phyloP scores from a whole-genome alignment of 495 filamentous ascomycete species.

The Staphylotrichum tortipilum region DNA sequence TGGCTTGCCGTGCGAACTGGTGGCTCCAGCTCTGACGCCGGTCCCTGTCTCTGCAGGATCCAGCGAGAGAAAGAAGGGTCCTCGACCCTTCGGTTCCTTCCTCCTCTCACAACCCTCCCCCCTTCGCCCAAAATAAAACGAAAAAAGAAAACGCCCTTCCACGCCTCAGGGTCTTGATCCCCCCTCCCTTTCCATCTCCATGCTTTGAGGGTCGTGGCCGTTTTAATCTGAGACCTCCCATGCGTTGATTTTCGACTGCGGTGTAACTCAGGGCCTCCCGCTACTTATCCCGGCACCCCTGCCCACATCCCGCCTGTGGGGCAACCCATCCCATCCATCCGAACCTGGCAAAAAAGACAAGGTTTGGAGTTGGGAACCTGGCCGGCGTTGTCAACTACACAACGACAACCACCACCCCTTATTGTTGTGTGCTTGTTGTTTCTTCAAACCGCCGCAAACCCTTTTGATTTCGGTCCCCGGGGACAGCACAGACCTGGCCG shows the following conservation, averaged over 20 bases:
- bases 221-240: slow-evolving; percentile 8
- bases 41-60: too few relatives aligned
- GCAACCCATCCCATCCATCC: slow-evolving; percentile 5
- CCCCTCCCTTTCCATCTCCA: neutral
- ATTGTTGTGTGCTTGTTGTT: too few relatives aligned
- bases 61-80: too few relatives aligned
- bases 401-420: too few relatives aligned
- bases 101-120: too few relatives aligned
- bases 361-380: too few relatives aligned
- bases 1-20: slow-evolving; percentile 1
- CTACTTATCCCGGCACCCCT: slow-evolving; percentile 10
- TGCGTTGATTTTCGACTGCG: slow-evolving; percentile 16
- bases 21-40: neutral
- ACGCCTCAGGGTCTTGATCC: neutral
- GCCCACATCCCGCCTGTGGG: slow-evolving; percentile 5
- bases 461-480: too few relatives aligned
- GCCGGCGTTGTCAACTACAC: neutral
- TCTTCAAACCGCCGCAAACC: too few relatives aligned
- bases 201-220: neutral
- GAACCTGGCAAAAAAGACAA: too few relatives aligned
- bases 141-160: neutral
- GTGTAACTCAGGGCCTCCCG: slow-evolving; percentile 12
- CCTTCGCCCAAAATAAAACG: too few relatives aligned
- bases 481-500: too few relatives aligned
- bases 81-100: too few relatives aligned